Evolutionary conservation across 2,329 filamentous ascomycete genomes (phyloP), one percentile per base, ranked within the genome.

Genomic region (Xylaria arbuscula): DNA sequence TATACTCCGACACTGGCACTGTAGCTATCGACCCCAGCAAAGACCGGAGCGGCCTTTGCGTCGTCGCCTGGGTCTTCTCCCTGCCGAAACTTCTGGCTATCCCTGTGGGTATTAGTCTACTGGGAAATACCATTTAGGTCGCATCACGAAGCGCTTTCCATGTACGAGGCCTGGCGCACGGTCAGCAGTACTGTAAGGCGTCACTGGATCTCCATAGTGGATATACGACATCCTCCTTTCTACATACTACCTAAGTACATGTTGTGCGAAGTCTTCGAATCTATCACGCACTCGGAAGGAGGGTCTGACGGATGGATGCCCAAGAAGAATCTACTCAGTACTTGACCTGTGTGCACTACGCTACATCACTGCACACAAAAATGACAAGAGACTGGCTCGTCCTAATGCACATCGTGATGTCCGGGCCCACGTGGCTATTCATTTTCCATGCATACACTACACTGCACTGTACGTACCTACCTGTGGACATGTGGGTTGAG

Each of bases 131-230:
- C 34, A 28, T 36, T 15, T 19, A 58, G 36, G 53, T 62, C 58
- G 45, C 59, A 58, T 67, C 59, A 19, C 48, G 38, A 62, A 38
- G 45, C 38, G 34, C 36, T 28, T 53, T 9, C 2, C 28, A 28
- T 28, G 28, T 28, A 28, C 54, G 42, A 42, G 54, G 42, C 47
- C 59, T 58, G 28, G 48, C 47, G 64, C 64, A 67, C 59, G 54
- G 64, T 24, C 59, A 50, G 53, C 54, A 62, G 32, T 53, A 54
- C 61, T 38, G 32, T 50, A 38, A 47, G 51, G 40, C 38, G 8
- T 34, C 45, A 34, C 79, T 84, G 85, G 45, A 89, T 87, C 61
- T 98, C 97, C 87, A 83, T 92, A 47, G 50, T 55, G 40, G 38
- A 11, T 42, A 64, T 47, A 62, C 61, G 32, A 63, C n/a, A 22